Evolutionary conservation across 148 eudicot genomes (phyloP), one percentile per base, ranked within the genome.

Genomic region (Chenopodium formosanum): DNA sequence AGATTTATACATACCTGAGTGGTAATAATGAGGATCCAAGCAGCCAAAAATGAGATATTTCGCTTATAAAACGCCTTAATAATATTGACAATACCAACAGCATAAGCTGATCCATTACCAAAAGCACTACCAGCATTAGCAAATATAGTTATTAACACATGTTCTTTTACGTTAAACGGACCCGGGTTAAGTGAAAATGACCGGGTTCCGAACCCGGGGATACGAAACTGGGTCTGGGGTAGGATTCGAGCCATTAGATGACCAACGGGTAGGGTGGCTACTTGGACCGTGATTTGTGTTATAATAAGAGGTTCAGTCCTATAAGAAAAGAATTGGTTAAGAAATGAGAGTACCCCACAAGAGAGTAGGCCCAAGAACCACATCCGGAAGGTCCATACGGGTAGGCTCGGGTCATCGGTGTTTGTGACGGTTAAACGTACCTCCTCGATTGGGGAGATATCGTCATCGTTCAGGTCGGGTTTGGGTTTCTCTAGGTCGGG

Each of bases 321-420:
- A 86, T 95, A 95, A 0, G 97, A 86, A 72, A 95, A 95, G 86
- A 95, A 95, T 16, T 95, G 98, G 91, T 93, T 92, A 52, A 93
- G 91, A 74, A 93, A 95, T 0, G 98, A 92, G 53, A 95, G 92
- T 4, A 95, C 74, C 16, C 56, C 86, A 83, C 98, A 95, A 6
- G 98, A 92, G 3, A 92, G 6, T 40, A 93, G 46, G 53, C 97
- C 98, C 80, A 95, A 70, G 80, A 90, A 86, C 98, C 98, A 95
- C 98, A 95, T 93, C 69, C 97, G 91, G 77, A 95, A 95, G 76
- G 97, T 95, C 96, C 97, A 93, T 70, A 95, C 93, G 20, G 98
- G 97, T 20, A 92, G 91, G 84, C 86, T 88, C 19, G 96, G 93
- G 82, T 95, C 96, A 75, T 95, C 97, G 34, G 91, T 89, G 90